phyloP scores from a whole-genome alignment of 805 yeast genomes.

The Saturnispora galanensis region DNA sequence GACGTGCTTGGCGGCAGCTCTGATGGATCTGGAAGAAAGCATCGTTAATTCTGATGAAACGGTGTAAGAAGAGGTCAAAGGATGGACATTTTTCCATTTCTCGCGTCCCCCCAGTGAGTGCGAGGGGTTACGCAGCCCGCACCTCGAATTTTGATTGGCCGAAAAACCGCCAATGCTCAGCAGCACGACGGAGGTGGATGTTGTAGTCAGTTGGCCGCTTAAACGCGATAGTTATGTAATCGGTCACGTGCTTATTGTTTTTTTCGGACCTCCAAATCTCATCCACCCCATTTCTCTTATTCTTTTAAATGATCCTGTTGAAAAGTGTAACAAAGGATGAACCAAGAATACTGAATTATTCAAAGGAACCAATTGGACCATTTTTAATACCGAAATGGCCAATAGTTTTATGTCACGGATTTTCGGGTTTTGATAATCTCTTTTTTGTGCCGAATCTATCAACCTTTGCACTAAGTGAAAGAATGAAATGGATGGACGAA shows the following conservation, averaged over 20 bases:
- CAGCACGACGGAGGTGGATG: background rate
- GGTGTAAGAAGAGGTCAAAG: constrained; percentile 1
- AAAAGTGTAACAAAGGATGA: background rate
- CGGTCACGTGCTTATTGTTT: background rate
- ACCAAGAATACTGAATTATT: background rate
- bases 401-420: constrained; percentile 18
- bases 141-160: constrained; percentile 6
- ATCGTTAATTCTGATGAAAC: constrained; percentile 28
- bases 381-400: constrained; percentile 15
- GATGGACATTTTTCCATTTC: constrained; percentile 9
- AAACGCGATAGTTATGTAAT: background rate
- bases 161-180: background rate
- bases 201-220: no score
- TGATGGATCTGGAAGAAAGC: constrained; percentile 82
- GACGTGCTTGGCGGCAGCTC: constrained; percentile 77
- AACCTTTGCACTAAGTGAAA: background rate
- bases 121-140: constrained; percentile 8
- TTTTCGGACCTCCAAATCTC: no score
- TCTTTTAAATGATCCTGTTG: background rate
- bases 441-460: constrained; percentile 8
- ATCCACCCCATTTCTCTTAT: no score
- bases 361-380: background rate
- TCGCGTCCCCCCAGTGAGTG: background rate
- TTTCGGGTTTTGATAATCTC: constrained; percentile 16
- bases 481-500: background rate